Evolutionary conservation across 116 monocot genomes (phyloP).

Genomic region (Trichopus zeylanicus): DNA sequence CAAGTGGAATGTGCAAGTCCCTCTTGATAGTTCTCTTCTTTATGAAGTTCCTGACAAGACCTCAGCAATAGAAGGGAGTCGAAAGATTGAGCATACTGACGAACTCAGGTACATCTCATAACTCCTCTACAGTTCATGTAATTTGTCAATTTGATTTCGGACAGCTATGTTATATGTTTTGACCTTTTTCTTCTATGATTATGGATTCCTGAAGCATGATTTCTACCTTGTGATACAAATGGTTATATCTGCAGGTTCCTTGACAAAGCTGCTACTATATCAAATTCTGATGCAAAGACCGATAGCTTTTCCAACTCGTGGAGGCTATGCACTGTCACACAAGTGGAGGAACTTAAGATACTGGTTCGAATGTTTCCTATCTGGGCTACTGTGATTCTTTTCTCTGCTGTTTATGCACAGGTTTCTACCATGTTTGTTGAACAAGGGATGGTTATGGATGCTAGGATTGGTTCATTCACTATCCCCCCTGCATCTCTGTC

Average conservation of each 20-base stretch:
- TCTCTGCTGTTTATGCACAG: constrained; percentile 29
- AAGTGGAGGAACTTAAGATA: constrained; percentile 49
- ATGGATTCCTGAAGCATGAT: not conserved
- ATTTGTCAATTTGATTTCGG: no score
- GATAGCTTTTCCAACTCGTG: constrained; percentile 22
- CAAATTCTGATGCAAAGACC: constrained; percentile 10
- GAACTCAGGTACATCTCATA: constrained; percentile 20
- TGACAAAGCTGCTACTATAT: constrained; percentile 39
- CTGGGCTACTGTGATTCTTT: constrained; percentile 26
- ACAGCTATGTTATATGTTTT: not conserved
- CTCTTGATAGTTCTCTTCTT: constrained; percentile 33
- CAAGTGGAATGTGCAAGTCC: constrained; percentile 35
- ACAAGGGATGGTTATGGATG: constrained; percentile 41
- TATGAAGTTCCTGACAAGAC: constrained; percentile 30
- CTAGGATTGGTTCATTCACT: constrained; percentile 26
- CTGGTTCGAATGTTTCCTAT: constrained; percentile 48
- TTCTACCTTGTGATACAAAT: no score
- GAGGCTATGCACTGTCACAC: constrained; percentile 44
- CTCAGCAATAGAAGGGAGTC: constrained; percentile 47
- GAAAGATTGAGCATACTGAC: constrained; percentile 34
- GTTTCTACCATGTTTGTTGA: constrained; percentile 39
- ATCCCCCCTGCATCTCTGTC: constrained; percentile 43
- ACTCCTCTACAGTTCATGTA: not conserved
- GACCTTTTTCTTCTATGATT: not conserved
- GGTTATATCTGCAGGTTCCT: constrained; percentile 21